Conservation (phyloP, 352 stramenopile genomes). For the Halophytophthora batemanensis region DNA sequence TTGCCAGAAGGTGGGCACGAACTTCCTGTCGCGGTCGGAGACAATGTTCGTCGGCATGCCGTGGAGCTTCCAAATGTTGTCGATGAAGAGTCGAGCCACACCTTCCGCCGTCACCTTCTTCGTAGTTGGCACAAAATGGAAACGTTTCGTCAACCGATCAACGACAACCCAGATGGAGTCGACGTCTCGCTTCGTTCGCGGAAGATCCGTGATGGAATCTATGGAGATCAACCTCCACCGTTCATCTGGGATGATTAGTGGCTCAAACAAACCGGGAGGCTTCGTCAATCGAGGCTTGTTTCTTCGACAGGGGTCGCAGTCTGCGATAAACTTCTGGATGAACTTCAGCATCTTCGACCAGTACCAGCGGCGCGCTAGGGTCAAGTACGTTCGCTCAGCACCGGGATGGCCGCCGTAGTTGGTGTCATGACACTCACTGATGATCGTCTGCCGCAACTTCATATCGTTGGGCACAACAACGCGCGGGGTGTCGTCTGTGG, state of each 20-base stretch:
- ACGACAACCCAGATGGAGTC: constrained; percentile 7
- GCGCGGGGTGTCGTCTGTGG: not conserved
- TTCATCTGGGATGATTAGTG: constrained; percentile 1
- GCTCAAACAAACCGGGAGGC: not conserved
- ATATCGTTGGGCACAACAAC: constrained; percentile 1
- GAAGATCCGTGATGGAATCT: constrained; percentile 2
- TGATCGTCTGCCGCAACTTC: not conserved
- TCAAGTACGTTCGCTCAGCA: constrained; percentile 1
- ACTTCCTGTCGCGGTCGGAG: constrained; percentile 5
- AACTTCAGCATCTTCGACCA: not conserved
- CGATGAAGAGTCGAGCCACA: constrained; percentile 1
- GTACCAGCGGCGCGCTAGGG: not conserved
- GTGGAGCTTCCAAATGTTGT: constrained; percentile 2
- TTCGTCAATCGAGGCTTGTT: constrained; percentile 1
- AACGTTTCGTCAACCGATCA: constrained; percentile 5
- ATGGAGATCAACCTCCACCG: not conserved
- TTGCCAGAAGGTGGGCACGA: constrained; percentile 2
- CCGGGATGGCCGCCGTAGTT: constrained; percentile 1
- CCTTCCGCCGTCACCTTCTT: not conserved
- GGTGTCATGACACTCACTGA: not conserved
- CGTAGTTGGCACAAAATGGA: not conserved
- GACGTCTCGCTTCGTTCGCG: not conserved
- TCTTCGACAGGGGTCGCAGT: not conserved
- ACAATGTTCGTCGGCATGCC: constrained; percentile 5
- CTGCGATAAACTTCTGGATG: not conserved